Evolutionary conservation across 129 eudicot genomes (phyloP), one percentile per base, ranked within the genome.

Genomic region (Flaveria linearis): DNA sequence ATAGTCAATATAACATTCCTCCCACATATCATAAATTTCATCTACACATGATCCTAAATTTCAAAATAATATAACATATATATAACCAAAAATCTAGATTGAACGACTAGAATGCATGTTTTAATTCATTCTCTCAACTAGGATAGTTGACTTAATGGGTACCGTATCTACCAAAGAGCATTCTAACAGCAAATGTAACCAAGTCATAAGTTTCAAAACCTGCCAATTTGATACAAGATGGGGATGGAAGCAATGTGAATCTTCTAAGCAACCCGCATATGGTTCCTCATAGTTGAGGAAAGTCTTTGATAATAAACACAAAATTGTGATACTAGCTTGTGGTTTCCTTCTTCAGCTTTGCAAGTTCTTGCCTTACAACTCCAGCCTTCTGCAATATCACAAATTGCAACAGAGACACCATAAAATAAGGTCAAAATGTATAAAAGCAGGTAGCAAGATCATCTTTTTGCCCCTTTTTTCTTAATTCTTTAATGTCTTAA

Each of bases 351-450:
- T 85, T 85, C 50, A 85, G 84, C 76, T 81, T 81, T 6, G 86
- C 85, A 3, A 85, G 73, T 18, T 85, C 88, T 72, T 82, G 86
- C 88, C 84, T 85, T 25, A 85, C 88, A 74, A 85, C 86, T 53
- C 86, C 88, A 68, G 86, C 88, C 66, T 82, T 85, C 88, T 81
- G 86, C 81, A 78, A 74, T 11, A 43, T 69, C 72, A 74, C 50
- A 84, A 74, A 30, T 23, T 33, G 62, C 30, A 78, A 51, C 22
- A 33, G 22, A 56, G 14, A 11, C 47, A 58, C 4, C 47, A 46
- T 36, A 16, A 69, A 63, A 17, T 15, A 11, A 25, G 26, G 16
- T 25, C 26, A 25, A 55, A 18, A 5, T 33, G 39, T 33, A 33
- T 28, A 28, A 28, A 3, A 28, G 33, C 33, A 28, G 33, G 33